Percentiles rank a stretch among this genome's conserved stretches.
These are phyloP conservation scores for Silene conica DNA, from an alignment of 148 eudicot species.

Conservation along the genomic window DNA sequence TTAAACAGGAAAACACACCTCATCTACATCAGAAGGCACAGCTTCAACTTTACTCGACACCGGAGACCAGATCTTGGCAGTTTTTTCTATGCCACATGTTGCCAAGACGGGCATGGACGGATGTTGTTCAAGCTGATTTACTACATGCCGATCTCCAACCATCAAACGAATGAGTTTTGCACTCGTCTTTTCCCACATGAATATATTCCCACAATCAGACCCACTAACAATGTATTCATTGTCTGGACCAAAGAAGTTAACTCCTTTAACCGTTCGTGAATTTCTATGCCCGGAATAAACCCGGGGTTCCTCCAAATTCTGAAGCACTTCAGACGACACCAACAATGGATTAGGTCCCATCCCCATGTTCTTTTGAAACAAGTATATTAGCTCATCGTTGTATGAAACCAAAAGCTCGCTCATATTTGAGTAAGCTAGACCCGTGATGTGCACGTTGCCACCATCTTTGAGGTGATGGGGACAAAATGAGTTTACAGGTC, in stretches of 20 bases:
- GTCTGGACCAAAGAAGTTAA: slow-evolving; percentile 68
- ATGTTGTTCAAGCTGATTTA: slow-evolving; percentile 75
- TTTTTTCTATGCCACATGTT: slow-evolving; percentile 64
- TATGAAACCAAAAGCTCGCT: slow-evolving; percentile 78
- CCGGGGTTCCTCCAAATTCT: slow-evolving; percentile 41
- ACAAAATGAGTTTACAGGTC: slow-evolving; percentile 60
- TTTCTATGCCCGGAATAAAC: slow-evolving; percentile 73
- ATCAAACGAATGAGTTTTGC: slow-evolving; percentile 61
- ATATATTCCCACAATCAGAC: slow-evolving; percentile 83
- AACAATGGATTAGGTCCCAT: slow-evolving; percentile 51
- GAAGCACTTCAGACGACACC: slow-evolving; percentile 31
- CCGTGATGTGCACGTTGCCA: slow-evolving; percentile 54
- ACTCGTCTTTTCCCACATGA: slow-evolving; percentile 73
- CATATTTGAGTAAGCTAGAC: slow-evolving; percentile 57
- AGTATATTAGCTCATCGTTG: slow-evolving; percentile 69
- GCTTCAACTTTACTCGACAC: slow-evolving; percentile 44
- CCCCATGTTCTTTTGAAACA: slow-evolving; percentile 68
- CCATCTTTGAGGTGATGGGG: slow-evolving; percentile 48
- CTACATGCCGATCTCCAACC: slow-evolving; percentile 64
- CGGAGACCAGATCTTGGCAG: slow-evolving; percentile 69
- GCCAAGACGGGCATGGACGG: slow-evolving; percentile 64
- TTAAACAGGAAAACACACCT: slow-evolving; percentile 32
- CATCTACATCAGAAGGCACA: slow-evolving; percentile 48
- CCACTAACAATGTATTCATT: slow-evolving; percentile 74
- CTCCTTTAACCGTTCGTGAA: slow-evolving; percentile 73